Evolutionary conservation across 352 stramenopile species (phyloP), one percentile per base, ranked within the genome.

Genomic region (Saprolegnia parasitica): DNA sequence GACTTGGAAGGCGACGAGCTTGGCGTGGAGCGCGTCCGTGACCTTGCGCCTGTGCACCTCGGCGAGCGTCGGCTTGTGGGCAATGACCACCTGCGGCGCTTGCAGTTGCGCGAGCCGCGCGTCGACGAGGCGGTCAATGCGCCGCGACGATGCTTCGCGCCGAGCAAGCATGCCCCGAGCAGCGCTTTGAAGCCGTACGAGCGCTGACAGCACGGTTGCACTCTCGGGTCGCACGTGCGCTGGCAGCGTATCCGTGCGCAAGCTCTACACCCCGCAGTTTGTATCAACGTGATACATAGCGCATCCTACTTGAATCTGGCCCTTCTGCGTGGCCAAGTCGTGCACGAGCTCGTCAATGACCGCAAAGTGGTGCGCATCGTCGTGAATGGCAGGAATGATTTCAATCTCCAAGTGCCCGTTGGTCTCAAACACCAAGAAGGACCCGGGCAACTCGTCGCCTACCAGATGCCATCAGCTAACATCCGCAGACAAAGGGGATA

Each of bases 41-140:
- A 60, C 52, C 13, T n/a, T 16, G 11, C 35, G 24, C 35, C 1
- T 60, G 35, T 60, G 52, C 9, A 21, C 13, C 24, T 35, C 35
- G 11, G 24, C 24, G 11, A 20, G 24, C 35, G 52, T 42, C 24
- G 52, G 52, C 24, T 40, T 35, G 35, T 20, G 24, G 13, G 13
- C 40, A 13, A 13, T 40, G 49, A 60, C 20, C 16, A 60, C 15
- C 11, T 9, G 16, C 63, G 63, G 24, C 9, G 49, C 15, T 70
- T 54, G 39, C 66, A 80, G 78, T 20, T 75, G 71, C 45, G 79
- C 50, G 0, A 90, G 45, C 57, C 81, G 72, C 40, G 73, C 63
- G 46, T 87, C 79, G 11, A 89, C 67, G 0, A 91, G 74, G 9
- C 65, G 78, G 57, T 89, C 81, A 42, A 90, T 78, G 52, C 79